Base-by-base conservation (phyloP, 1,139 yeast species). In the Suzukiozyma palmioleophila region DNA sequence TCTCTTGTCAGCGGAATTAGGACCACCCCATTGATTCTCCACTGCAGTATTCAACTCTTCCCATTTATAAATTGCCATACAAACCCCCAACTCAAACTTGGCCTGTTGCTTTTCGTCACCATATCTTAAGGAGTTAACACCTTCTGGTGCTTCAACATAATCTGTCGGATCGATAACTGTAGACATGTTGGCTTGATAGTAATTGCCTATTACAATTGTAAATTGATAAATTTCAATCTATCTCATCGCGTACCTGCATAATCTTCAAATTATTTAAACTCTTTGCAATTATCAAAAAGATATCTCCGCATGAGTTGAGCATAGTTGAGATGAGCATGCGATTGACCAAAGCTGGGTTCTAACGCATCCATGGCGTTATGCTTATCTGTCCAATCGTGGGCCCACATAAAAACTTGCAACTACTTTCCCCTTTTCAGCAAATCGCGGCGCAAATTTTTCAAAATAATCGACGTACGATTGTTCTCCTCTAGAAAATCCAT, bases 21-120 rank as follows among this genome's bases (percentile, higher is more conserved):
- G 79, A 2, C 98, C 99, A 43, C 98, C 99, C 98, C 98, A 92
- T 30, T 74, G 70, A 57, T 86, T 87, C n/a, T 80, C 95, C n/a
- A 94, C 98, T 0, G 98, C 98, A 1, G 87, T 83, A 38, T 77
- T 74, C 41, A 92, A 69, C 34, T 86, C 92, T 45, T 88, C 95
- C 98, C 98, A 92, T 46, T 77, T 75, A 60, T 89, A 79, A 12
- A 92, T 63, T 29, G 86, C 82, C 95, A 90, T 84, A 36, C 96
- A 84, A 1, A 87, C 92, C 8, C 96, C 97, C n/a, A 92, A 73
- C 61, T 90, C 97, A 53, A 92, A 89, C 49, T 84, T 80, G 18
- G 84, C 89, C 60, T 85, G 95, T 47, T 80, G 84, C 49, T 74
- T 77, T 41, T 75, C 81, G 47, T 84, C 82, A 6, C 60, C 59